Base-by-base conservation (phyloP, 129 eudicot genomes). In the Gnaphalium uliginosum region DNA sequence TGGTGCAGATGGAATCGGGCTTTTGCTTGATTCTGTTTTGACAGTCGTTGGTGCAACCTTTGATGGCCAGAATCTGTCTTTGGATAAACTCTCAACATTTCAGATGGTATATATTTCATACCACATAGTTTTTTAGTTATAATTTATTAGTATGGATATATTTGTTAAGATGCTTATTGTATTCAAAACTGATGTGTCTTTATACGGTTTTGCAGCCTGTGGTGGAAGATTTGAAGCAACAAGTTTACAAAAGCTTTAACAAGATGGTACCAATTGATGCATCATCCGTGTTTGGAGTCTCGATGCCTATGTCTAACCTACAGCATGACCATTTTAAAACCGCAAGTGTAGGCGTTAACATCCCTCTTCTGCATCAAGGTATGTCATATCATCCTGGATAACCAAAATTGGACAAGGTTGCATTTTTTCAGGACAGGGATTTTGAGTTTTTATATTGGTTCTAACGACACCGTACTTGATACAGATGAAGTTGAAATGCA, bases 171-270 rank as follows among this genome's bases (percentile, higher is more conserved):
- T 6, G 43, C 14, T 65, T 65, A 65, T n/a, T 1, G 9, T 66
- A 33, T 9, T 35, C 27, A 19, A 35, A 18, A 64, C 5, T 64
- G 22, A 64, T 17, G 35, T 29, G 7, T 29, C 7, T 32, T 63
- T 65, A 0, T 9, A 21, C 19, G 25, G 8, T 33, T 56, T 33
- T 66, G 71, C 19, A 66, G 71, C n/a, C 72, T 54, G 7, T 72
- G 68, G 91, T 89, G 83, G 96, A 87, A 73, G 72, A 73, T 10
- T 22, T 79, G 56, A 89, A 87, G 74, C 83, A 57, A 2, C 76
- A 71, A 62, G 85, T 79, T 53, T 89, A 87, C 37, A 62, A 37
- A 70, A 83, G 74, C 66, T 43, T 78, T 62, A 33, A 62, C 6
- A 58, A 67, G 21, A 69, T 73, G 79, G 71, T 87, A n/a, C 80